Evolutionary conservation across 2,329 filamentous ascomycete species (phyloP).

Genomic region (Cytospora piceicola): DNA sequence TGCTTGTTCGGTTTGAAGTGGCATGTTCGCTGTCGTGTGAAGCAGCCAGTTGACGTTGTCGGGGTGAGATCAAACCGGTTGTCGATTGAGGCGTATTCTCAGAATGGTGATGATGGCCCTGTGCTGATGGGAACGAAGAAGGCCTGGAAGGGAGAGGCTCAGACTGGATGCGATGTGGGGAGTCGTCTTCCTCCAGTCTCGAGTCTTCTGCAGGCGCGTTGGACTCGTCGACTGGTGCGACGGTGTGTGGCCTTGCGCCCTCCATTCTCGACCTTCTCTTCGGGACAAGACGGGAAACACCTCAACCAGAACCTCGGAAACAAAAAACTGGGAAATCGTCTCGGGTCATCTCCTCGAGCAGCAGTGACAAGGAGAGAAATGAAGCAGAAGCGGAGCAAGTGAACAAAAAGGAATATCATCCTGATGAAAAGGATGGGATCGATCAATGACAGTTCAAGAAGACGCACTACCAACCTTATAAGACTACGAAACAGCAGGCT

Average conservation of each 20-base stretch:
- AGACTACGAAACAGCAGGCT: neutral
- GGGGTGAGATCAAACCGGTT: conserved; percentile 6
- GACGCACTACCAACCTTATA: neutral
- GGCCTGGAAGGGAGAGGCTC: conserved; percentile 23
- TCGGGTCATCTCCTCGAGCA: neutral
- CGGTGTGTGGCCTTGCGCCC: neutral
- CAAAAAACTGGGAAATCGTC: neutral
- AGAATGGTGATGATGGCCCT: neutral
- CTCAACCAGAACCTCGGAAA: neutral
- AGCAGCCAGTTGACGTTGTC: conserved; percentile 19
- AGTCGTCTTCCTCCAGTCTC: conserved; percentile 20
- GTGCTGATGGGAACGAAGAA: neutral
- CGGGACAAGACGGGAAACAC: neutral
- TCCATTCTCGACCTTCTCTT: conserved; percentile 14
- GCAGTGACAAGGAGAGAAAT: neutral
- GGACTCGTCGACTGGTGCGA: conserved; percentile 14
- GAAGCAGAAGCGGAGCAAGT: neutral
- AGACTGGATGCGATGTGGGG: conserved; percentile 20
- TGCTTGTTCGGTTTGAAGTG: conserved; percentile 33
- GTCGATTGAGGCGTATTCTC: conserved; percentile 7
- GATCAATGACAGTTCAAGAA: neutral
- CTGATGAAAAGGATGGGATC: neutral
- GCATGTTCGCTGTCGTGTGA: conserved; percentile 32
- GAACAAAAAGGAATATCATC: neutral
- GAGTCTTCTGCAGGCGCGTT: conserved; percentile 20